A percentile compares a stretch with the other conserved stretches of the same genome.
phyloP scores from a whole-genome alignment of 768 basidiomycete genomes.

The Fomitopsis pulvina region DNA sequence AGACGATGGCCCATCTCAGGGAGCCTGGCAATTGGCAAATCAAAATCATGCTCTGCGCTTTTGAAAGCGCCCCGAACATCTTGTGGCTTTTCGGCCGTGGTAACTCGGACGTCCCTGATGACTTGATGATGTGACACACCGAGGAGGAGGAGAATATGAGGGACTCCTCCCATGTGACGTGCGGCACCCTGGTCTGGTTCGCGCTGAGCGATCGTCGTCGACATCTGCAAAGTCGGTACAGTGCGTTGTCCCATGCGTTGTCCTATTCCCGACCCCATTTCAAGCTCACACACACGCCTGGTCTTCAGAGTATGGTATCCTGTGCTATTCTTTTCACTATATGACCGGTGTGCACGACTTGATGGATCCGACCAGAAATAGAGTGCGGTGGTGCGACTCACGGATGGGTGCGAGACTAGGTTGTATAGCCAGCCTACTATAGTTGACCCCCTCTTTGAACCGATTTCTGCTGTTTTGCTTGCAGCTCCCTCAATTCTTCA shows the following conservation, averaged over 20 bases:
- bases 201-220: slow-evolving; percentile 48
- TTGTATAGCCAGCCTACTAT: too few species aligned
- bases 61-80: slow-evolving; percentile 53
- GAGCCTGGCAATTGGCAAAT: slow-evolving; percentile 51
- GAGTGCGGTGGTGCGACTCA: too few species aligned
- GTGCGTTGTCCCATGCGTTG: slow-evolving; percentile 27
- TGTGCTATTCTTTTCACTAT: slow-evolving; percentile 51
- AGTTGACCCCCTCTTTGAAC: too few species aligned
- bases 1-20: slow-evolving; percentile 54
- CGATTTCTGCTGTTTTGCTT: too few species aligned
- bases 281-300: slow-evolving; percentile 20
- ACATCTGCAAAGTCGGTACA: slow-evolving; percentile 52
- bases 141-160: slow-evolving; percentile 62
- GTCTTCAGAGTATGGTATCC: slow-evolving; percentile 65
- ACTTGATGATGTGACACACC: slow-evolving; percentile 43
- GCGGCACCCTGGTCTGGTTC: slow-evolving; percentile 53
- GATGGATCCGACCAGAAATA: slow-evolving; percentile 36
- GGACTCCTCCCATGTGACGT: slow-evolving; percentile 36
- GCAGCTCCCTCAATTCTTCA: too few species aligned
- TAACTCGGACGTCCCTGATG: slow-evolving; percentile 14
- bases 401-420: too few species aligned
- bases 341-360: slow-evolving; percentile 36
- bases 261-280: slow-evolving; percentile 13
- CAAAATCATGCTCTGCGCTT: slow-evolving; percentile 55
- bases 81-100: slow-evolving; percentile 55